Percentiles rank a stretch among this genome's conserved stretches.
Conservation (phyloP, 768 basidiomycete genomes). For the Daedaleopsis nitida region DNA sequence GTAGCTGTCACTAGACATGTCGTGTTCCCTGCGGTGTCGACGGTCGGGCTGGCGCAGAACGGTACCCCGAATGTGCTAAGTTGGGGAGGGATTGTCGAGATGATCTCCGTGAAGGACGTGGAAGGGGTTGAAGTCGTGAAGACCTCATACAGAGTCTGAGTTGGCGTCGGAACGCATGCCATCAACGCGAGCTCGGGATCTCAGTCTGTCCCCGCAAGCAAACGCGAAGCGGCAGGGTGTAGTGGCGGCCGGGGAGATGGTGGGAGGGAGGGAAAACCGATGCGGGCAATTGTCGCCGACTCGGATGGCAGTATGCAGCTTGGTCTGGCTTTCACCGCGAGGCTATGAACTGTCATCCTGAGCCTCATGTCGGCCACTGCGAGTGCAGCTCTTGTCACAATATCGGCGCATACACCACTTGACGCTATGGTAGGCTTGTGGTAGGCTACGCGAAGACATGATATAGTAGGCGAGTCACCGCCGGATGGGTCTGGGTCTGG, state of each 20-base stretch:
- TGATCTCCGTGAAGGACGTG: conserved; percentile 40
- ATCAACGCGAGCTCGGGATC: conserved; percentile 18
- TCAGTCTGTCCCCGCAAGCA: not conserved
- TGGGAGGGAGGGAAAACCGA: conserved; percentile 6
- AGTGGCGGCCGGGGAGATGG: not conserved
- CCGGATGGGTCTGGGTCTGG: not conserved
- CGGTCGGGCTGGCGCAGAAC: conserved; percentile 36
- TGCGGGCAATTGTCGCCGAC: not conserved
- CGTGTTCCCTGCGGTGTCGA: conserved; percentile 25
- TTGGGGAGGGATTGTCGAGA: conserved; percentile 33
- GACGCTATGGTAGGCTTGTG: too few relatives aligned
- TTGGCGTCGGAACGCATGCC: conserved; percentile 46
- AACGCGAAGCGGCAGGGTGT: not conserved
- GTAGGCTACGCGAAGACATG: not conserved
- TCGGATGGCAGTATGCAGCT: not conserved
- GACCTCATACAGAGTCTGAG: conserved; percentile 43
- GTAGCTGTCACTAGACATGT: conserved; percentile 31
- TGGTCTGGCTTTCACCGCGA: not conserved
- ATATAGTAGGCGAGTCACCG: not conserved
- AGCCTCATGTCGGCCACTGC: not conserved
- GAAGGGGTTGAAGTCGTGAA: conserved; percentile 37
- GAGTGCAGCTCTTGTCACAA: not conserved
- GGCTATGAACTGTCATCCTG: not conserved
- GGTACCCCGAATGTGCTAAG: conserved; percentile 36
- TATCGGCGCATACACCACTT: not conserved